phyloP scores from a whole-genome alignment of 2,329 filamentous ascomycete species.

The Fusarium nematophilum region DNA sequence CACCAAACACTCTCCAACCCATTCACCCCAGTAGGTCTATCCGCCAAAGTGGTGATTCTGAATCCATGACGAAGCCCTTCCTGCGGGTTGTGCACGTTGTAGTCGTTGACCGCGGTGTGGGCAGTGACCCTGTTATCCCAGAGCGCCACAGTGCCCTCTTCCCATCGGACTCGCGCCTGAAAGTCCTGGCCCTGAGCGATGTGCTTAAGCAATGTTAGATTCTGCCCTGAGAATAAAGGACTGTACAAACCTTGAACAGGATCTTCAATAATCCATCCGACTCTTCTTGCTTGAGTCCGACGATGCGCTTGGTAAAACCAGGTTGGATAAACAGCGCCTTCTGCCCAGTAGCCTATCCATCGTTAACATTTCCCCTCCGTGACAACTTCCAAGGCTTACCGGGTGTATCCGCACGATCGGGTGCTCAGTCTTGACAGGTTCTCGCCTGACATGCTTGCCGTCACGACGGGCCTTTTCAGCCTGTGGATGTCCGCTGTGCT shows the following conservation, averaged over 20 bases:
- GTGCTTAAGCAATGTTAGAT: too few species aligned
- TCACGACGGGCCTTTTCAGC: background rate
- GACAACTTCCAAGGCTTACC: too few species aligned
- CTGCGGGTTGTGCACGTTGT: constrained; percentile 6
- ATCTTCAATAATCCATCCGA: background rate
- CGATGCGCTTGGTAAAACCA: too few species aligned
- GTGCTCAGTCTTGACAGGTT: constrained; percentile 62
- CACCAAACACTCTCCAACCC: too few species aligned
- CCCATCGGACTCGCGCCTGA: constrained; percentile 72
- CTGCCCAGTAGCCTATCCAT: too few species aligned
- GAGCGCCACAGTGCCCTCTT: constrained; percentile 70
- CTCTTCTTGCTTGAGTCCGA: too few species aligned
- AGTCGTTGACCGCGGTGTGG: constrained; percentile 8
- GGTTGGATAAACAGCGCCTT: too few species aligned
- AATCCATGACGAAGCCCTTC: constrained; percentile 6
- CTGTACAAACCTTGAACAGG: too few species aligned
- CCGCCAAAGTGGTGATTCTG: constrained; percentile 6
- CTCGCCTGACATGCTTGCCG: constrained; percentile 2
- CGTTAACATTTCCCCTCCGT: too few species aligned
- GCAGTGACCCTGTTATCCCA: constrained; percentile 47
- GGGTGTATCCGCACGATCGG: constrained; percentile 51
- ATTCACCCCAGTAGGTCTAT: too few species aligned
- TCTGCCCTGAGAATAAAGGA: too few species aligned
- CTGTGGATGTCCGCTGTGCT: constrained; percentile 11
- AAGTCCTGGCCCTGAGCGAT: constrained; percentile 72